phyloP scores from a whole-genome alignment of 768 basidiomycete genomes.

The Rhodotorula babjevae region DNA sequence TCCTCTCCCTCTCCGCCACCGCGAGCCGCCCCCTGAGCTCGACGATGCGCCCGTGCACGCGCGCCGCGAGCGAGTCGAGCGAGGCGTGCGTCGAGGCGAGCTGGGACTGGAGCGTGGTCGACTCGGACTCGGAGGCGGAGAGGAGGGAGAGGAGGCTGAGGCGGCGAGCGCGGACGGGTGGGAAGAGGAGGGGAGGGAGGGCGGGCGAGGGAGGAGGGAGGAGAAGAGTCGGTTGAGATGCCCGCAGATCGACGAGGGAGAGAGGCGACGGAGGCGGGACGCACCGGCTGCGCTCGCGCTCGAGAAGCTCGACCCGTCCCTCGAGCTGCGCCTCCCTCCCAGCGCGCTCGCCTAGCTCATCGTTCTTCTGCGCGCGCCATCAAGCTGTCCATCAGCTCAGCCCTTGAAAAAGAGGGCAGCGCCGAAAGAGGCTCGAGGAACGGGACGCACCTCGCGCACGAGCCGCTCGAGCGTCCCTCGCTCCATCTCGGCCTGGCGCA shows the following conservation, averaged over 20 bases:
- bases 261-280: not conserved
- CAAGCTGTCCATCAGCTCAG: not conserved
- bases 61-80: constrained; percentile 12
- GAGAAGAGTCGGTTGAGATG: no score
- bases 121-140: not conserved
- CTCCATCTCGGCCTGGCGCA: constrained; percentile 3
- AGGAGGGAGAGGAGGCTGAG: constrained; percentile 20
- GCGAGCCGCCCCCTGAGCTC: constrained; percentile 6
- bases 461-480: not conserved
- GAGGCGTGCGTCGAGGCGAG: constrained; percentile 13
- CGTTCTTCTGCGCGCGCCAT: no score
- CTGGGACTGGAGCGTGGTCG: not conserved
- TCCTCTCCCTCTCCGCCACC: not conserved
- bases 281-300: constrained; percentile 14
- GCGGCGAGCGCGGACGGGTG: no score
- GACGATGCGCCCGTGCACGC: constrained; percentile 12
- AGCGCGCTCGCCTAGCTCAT: no score
- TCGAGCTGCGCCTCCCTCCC: not conserved
- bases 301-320: not conserved
- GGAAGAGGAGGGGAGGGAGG: not conserved
- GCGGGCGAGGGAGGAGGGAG: not conserved
- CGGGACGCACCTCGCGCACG: not conserved
- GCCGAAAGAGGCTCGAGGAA: no score
- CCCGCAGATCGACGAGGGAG: no score
- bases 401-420: no score